Evolutionary conservation across 1,284 basidiomycete genomes (phyloP), one percentile per base, ranked within the genome.

Genomic region (Amylostereum chailletii): DNA sequence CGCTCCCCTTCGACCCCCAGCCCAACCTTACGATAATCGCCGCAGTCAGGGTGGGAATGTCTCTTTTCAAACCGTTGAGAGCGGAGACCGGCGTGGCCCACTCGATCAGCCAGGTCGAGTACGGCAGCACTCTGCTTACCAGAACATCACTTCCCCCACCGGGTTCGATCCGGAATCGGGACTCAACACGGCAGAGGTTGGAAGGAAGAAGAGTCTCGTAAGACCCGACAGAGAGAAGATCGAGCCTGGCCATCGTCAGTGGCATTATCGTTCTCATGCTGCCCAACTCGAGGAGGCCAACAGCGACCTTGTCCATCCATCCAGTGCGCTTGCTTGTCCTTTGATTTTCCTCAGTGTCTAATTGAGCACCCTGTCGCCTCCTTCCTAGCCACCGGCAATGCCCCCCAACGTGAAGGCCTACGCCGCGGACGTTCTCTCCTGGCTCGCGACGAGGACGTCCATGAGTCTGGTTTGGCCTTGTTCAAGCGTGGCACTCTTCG

Each of bases 151-250:
- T 46, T 64, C 72, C 27, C 68, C 72, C 30, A 65, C 63, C 10
- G 65, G 63, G 27, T 66, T 61, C 47, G 83, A 85, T 60, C 62
- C 61, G 9, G 64, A 64, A 31, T 71, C 66, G 36, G 74, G 72
- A 27, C 69, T 63, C 57, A 43, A 63, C 57, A 70, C 59, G 61
- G 72, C 68, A 55, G 71, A 64, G 67, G 47, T 89, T 42, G 69
- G 72, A 51, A 71, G 94, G 62, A 98, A 97, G 76, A 95, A 94
- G 78, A 92, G 87, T 62, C 78, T 99, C 44, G 91, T 98, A 49
- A 76, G 82, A 50, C 95, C 96, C 5, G 95, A 99, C 67, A 77
- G 95, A 54, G 95, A 97, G 73, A 90, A 95, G 73, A 92, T 98
- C 61, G 94, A 97, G 63, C 94, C 94, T 6, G 84, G 83, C 45